phyloP scores from a whole-genome alignment of 2,329 filamentous ascomycete species.

The Calonectria pseudoturangicola region DNA sequence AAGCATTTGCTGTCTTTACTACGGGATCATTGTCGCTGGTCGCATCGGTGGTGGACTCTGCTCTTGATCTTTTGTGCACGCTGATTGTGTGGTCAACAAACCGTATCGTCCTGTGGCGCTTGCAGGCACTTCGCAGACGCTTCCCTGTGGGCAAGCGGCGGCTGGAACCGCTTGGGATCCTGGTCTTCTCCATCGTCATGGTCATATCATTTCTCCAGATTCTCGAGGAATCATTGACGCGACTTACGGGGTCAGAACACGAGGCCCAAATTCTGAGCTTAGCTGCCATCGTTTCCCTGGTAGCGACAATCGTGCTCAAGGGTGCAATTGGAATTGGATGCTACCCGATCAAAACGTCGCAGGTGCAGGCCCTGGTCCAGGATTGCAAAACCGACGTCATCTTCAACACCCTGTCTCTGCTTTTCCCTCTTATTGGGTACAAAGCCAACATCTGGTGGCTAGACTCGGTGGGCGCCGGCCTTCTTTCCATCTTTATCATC shows the following conservation, averaged over 20 bases:
- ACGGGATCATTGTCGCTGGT: conserved; percentile 86
- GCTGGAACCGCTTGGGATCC: conserved; percentile 84
- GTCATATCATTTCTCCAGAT: conserved; percentile 88
- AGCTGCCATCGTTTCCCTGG: conserved; percentile 70
- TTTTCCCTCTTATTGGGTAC: conserved; percentile 85
- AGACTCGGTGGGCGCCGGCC: conserved; percentile 75
- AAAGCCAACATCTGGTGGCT: conserved; percentile 79
- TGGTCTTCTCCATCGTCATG: conserved; percentile 89
- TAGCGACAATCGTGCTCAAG: conserved; percentile 85
- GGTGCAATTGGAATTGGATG: conserved; percentile 89
- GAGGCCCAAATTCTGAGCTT: conserved; percentile 59
- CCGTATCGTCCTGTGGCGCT: conserved; percentile 78
- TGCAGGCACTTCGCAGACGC: conserved; percentile 71
- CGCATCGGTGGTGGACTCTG: conserved; percentile 84
- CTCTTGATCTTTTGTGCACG: conserved; percentile 85
- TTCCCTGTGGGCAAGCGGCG: conserved; percentile 83
- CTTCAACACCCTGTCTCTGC: conserved; percentile 90
- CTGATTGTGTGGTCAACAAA: conserved; percentile 88
- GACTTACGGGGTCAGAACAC: conserved; percentile 75
- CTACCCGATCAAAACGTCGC: conserved; percentile 86
- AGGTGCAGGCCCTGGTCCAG: conserved; percentile 80
- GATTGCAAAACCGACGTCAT: conserved; percentile 81
- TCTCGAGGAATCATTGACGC: conserved; percentile 78
- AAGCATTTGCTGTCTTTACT: conserved; percentile 85
- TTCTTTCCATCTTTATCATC: conserved; percentile 80